Evolutionary conservation across 1,284 basidiomycete species (phyloP), one percentile per base, ranked within the genome.

Genomic region (Inonotus obliquus): DNA sequence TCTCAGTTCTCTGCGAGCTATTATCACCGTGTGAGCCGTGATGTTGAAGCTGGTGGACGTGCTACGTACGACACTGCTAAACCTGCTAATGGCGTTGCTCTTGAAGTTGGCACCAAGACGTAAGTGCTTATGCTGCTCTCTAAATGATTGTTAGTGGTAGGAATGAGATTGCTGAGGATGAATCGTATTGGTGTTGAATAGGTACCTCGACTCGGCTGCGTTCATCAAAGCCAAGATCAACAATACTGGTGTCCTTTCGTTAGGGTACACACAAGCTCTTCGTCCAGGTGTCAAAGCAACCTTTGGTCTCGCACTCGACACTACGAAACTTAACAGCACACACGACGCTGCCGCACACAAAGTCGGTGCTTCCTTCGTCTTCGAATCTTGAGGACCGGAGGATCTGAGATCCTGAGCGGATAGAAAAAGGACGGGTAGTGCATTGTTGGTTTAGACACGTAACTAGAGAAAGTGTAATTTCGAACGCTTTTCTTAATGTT

Each of bases 211-310:
- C 80, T 78, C 83, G 60, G 88, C 94, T 69, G 90, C 94, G 23
- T 97, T 94, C 73, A 83, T 97, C 81, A 97, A 99, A 86, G 93
- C 94, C 71, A 99, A 99, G 87, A 96, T 99, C 81, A 98, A 97
- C 88, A 96, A 96, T 81, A 76, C 87, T 67, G 95, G 95, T 82
- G 83, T 96, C 72, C 84, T 97, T 67, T 89, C 85, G 69, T 85
- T 96, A 68, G 92, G 87, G 68, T 95, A 96, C 84, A 96, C 93
- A 56, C 95, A 97, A 80, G 79, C 85, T 49, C 91, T 98, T 72
- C 89, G 95, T 70, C 95, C 96, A 57, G 96, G 96, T 73, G 94
- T 99, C 73, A 95, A 94, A 78, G 92, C 93, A 62, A 86, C 91
- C 65, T 95, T 98, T 77, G 94, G 95, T 79, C 83, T 96, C 70